Base-by-base conservation (phyloP, 495 filamentous ascomycete species). In the Entonaema liquescens region DNA sequence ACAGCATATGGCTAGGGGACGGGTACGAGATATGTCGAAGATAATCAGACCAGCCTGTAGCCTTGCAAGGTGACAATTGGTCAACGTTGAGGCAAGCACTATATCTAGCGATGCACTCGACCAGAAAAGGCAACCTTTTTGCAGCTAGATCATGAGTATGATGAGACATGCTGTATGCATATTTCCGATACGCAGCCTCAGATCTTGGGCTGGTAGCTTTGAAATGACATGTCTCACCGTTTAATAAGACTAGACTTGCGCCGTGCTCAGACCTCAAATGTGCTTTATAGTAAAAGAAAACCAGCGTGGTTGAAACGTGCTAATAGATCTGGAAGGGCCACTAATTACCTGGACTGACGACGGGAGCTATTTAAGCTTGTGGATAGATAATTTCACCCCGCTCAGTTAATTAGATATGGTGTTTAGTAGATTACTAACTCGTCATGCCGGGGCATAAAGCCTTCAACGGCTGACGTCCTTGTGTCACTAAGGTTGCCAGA, bases 151-250 rank as follows among this genome's bases (percentile, higher is more conserved):
- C 38, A 73, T 68, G 62, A 73, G 42, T 44, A 50, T 38, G 35
- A 53, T 44, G 57, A 73, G 71, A 73, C 71, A 73, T 73, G 62
- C 71, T 69, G 65, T 63, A 66, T 73, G 71, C 67, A 69, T 70
- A 70, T 44, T 73, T 73, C 71, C 71, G 71, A 72, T 65, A 42
- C 35, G 54, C 65, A 70, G 71, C 67, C 67, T 70, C 66, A 70
- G 67, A 73, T 73, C 71, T 73, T 31, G 63, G 17, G 59, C 38
- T 67, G 59, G 53, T 40, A 54, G 67, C 62, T 60, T 50, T 70
- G 47, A 67, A 70, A 62, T 73, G 71, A 73, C 67, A 70, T 60
- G 67, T 73, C 67, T 66, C 62, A 60, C 70, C 29, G 53, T 68
- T 55, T 70, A 70, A 73, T 66, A 66, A 73, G 54, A 70, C 63